A percentile compares a stretch with the other conserved stretches of the same genome.
Conservation (phyloP, 2,329 filamentous ascomycete species). For the Penicillium sp. region DNA sequence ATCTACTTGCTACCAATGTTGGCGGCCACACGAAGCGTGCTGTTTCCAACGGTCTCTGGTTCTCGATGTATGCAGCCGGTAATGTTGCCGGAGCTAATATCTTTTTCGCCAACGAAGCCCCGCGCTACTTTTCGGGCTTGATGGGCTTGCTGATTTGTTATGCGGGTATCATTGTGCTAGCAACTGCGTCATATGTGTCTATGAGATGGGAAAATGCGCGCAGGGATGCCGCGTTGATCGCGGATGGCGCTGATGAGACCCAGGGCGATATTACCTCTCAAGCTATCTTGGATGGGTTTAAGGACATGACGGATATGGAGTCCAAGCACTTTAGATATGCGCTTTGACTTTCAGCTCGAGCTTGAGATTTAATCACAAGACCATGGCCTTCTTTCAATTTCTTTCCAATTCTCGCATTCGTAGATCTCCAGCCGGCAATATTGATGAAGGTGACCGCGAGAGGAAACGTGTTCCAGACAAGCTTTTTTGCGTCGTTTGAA, state of each 20-base stretch:
- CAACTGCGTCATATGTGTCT: slow-evolving; percentile 22
- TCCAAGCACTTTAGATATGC: slow-evolving; percentile 39
- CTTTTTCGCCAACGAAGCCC: slow-evolving; percentile 47
- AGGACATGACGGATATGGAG: slow-evolving; percentile 40
- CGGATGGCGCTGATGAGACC: slow-evolving; percentile 2
- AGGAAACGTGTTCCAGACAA: no score
- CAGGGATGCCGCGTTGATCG: slow-evolving; percentile 15
- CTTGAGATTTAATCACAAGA: background rate
- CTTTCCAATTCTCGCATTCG: background rate
- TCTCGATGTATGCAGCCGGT: slow-evolving; percentile 49
- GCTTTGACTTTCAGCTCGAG: slow-evolving; percentile 18
- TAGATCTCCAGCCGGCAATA: background rate
- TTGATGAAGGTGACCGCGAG: no score
- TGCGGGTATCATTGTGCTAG: slow-evolving; percentile 42
- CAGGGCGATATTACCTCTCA: slow-evolving; percentile 17
- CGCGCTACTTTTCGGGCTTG: slow-evolving; percentile 48
- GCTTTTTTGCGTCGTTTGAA: no score
- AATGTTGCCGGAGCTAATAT: slow-evolving; percentile 52
- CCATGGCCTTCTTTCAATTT: background rate
- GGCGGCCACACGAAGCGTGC: slow-evolving; percentile 55
- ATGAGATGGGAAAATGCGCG: slow-evolving; percentile 30
- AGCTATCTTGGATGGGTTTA: slow-evolving; percentile 36
- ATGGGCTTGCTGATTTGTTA: slow-evolving; percentile 47
- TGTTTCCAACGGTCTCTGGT: slow-evolving; percentile 52
- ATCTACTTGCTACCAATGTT: slow-evolving; percentile 48